Evolutionary conservation across 352 stramenopile species (phyloP).

Genomic region (Phytophthora sp.): DNA sequence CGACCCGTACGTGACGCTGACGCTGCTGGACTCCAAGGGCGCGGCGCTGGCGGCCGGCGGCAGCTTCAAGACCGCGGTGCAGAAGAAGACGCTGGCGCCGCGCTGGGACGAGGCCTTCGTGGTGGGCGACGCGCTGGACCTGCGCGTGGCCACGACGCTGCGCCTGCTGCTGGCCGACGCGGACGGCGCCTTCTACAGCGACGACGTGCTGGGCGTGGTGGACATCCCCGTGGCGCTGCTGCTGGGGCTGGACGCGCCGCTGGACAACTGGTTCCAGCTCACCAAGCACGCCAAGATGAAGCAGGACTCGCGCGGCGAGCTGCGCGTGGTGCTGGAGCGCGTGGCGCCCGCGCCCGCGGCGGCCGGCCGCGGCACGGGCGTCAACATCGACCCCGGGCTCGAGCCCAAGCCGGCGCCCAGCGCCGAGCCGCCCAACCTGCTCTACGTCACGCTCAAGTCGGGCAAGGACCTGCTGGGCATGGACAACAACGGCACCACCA

Average conservation of each 20-base stretch:
- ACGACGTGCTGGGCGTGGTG: conserved; percentile 71
- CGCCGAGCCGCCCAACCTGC: conserved; percentile 59
- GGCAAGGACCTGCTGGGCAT: conserved; percentile 86
- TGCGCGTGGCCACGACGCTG: conserved; percentile 69
- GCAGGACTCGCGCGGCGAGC: conserved; percentile 67
- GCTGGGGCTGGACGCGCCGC: conserved; percentile 32
- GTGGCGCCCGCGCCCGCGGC: conserved; percentile 17
- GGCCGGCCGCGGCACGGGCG: conserved; percentile 23
- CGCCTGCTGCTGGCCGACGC: conserved; percentile 59
- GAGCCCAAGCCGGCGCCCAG: conserved; percentile 24
- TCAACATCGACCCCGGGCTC: conserved; percentile 23
- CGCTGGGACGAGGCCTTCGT: conserved; percentile 69
- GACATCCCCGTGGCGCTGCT: conserved; percentile 74
- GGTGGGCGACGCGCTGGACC: conserved; percentile 66
- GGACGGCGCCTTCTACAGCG: conserved; percentile 63
- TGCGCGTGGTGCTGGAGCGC: conserved; percentile 63
- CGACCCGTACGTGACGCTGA: conserved; percentile 76
- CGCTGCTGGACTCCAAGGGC: conserved; percentile 70
- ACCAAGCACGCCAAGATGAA: conserved; percentile 73
- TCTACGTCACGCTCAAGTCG: conserved; percentile 76
- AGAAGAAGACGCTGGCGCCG: conserved; percentile 72
- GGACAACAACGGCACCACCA: conserved; percentile 82
- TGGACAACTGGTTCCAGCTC: conserved; percentile 81
- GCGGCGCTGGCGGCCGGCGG: conserved; percentile 46
- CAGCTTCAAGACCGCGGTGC: conserved; percentile 66